Base-by-base conservation (phyloP, 2,329 filamentous ascomycete species). In the Neonectria hederae region DNA sequence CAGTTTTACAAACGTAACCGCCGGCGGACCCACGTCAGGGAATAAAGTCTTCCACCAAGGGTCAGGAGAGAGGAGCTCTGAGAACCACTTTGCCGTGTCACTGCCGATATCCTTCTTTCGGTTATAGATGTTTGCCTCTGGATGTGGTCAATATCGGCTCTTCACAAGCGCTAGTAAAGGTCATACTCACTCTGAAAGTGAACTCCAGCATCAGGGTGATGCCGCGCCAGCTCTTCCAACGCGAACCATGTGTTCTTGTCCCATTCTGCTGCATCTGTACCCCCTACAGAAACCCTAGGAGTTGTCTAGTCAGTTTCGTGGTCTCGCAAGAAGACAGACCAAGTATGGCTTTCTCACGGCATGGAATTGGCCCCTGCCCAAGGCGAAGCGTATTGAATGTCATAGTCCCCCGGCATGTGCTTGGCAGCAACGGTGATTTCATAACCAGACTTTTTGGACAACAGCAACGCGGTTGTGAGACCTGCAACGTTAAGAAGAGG, bases 21-120 rank as follows among this genome's bases (percentile, higher is more conserved):
- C 9, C 42, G 13, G 3, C 30, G 10, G 10, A 55, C 62, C 35
- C 19, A 64, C 62, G 6, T 64, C 46, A 14, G 62, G 57, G 19
- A 61, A 57, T 17, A 65, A 26, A 21, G 54, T 54, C 42, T 53
- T 58, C 58, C 58, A 65, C 63, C 63, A 65, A 26, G 63, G 63
- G 30, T 65, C 43, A 10, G 52, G 42, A 2, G 58, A 62, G 30
- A 65, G 30, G 26, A 65, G 63, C 30, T 58, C 63, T 8, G 63
- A 43, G 38, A 62, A 65, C 62, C 62, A 65, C 21, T 55, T 57
- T 22, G 62, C 62, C 5, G 63, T 62, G 8, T 49, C 59, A 14
- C 45, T 54, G 21, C 58, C 63, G 14, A 54, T 35, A 28, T 65
- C 63, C 54, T 65, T 65, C 42, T 62, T 58, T 46, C 63, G 54